A percentile compares a stretch with the other conserved stretches of the same genome.
These are phyloP conservation scores for Obelidium mucronatum DNA, from an alignment of 192 early-diverging fungal genomes.

Conservation along the genomic window DNA sequence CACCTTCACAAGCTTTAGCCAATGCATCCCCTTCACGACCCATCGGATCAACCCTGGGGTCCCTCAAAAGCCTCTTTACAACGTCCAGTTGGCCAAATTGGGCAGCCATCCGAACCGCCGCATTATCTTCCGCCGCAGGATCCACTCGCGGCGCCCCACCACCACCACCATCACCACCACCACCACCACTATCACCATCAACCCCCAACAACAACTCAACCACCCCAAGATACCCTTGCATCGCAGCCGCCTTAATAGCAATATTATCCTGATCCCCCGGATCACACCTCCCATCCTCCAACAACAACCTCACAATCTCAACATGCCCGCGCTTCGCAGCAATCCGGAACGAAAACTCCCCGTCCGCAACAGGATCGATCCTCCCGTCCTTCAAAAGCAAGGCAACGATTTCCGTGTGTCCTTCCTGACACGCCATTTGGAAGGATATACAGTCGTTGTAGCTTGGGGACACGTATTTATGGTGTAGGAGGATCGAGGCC, in stretches of 20 bases:
- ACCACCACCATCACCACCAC: too few relatives aligned
- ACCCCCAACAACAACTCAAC: background rate
- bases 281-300: background rate
- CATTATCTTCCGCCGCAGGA: background rate
- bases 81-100: background rate
- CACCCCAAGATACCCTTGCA: background rate
- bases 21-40: background rate
- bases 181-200: too few relatives aligned
- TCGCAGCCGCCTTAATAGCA: background rate
- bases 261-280: background rate
- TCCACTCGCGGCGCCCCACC: constrained; percentile 2
- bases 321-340: too few relatives aligned
- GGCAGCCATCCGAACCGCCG: background rate
- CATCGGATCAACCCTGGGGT: background rate
- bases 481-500: too few relatives aligned
- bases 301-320: too few relatives aligned
- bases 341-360: too few relatives aligned
- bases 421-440: too few relatives aligned
- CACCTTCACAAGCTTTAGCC: background rate
- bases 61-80: background rate
- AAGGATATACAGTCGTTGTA: too few relatives aligned
- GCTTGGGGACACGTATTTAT: too few relatives aligned
- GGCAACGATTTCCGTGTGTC: too few relatives aligned
- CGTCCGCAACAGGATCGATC: too few relatives aligned
- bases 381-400: too few relatives aligned